Evolutionary conservation across 1,284 basidiomycete genomes (phyloP).

Genomic region (Moniliella sp.): DNA sequence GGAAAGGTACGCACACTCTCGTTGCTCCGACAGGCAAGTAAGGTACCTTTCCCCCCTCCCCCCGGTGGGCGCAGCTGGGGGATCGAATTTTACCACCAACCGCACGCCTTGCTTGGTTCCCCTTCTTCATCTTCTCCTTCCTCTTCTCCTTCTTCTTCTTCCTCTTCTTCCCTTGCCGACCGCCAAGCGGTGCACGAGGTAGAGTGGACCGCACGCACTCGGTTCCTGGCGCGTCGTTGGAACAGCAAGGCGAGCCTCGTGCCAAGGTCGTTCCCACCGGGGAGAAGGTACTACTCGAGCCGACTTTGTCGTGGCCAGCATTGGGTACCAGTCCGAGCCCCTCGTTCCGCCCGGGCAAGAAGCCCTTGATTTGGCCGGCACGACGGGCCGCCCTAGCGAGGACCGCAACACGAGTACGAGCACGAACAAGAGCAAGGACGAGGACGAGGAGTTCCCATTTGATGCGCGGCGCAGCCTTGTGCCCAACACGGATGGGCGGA

Average conservation of each 20-base stretch:
- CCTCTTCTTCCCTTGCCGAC: too few relatives aligned
- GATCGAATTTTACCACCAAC: too few relatives aligned
- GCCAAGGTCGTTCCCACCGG: too few relatives aligned
- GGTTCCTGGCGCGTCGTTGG: too few relatives aligned
- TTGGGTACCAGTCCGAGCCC: not conserved
- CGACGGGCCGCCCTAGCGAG: not conserved
- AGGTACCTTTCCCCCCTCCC: constrained; percentile 11
- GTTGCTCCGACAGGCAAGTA: not conserved
- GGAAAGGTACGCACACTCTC: not conserved
- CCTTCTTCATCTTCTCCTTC: too few relatives aligned
- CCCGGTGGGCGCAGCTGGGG: constrained; percentile 1
- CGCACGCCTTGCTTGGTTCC: too few relatives aligned
- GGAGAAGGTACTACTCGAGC: too few relatives aligned
- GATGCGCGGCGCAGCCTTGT: constrained; percentile 2
- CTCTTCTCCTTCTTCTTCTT: too few relatives aligned
- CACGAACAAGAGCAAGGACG: not conserved
- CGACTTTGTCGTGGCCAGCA: not conserved
- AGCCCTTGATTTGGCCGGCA: not conserved
- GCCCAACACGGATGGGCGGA: constrained; percentile 8
- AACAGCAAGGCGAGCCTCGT: too few relatives aligned
- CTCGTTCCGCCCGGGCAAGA: not conserved
- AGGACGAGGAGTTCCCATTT: not conserved
- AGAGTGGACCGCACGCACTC: too few relatives aligned
- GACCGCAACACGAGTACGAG: not conserved
- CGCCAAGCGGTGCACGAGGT: too few relatives aligned